phyloP scores from a whole-genome alignment of 2,329 filamentous ascomycete species.

The Colletotrichum eremochloae region DNA sequence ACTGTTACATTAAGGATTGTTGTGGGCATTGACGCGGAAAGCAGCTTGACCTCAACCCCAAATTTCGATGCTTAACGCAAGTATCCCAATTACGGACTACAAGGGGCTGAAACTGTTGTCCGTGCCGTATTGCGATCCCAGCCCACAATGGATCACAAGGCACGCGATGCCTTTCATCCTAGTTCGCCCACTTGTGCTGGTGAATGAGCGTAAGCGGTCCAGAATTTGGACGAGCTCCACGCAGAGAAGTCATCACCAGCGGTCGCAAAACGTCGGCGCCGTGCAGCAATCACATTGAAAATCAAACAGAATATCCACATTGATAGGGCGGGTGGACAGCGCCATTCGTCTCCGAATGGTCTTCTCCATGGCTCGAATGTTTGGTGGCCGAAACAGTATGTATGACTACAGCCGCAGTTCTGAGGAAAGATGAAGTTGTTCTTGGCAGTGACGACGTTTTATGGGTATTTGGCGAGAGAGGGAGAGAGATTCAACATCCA shows the following conservation, averaged over 20 bases:
- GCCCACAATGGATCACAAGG: not conserved
- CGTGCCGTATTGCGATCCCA: not conserved
- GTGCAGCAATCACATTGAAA: not conserved
- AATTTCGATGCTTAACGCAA: not conserved
- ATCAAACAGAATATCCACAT: not conserved
- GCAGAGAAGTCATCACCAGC: not conserved
- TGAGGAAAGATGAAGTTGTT: not conserved
- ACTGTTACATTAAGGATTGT: not conserved
- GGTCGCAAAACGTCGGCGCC: not conserved
- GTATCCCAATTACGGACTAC: not conserved
- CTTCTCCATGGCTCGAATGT: not conserved
- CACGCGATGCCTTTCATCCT: not conserved
- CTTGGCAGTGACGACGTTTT: not conserved
- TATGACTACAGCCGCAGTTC: not conserved
- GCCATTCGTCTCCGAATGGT: not conserved
- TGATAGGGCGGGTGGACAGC: slow-evolving; percentile 13
- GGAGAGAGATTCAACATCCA: not conserved
- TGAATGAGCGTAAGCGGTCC: not conserved
- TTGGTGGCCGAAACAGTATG: not conserved
- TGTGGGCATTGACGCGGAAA: not conserved
- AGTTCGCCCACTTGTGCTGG: not conserved
- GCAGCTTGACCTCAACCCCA: not conserved
- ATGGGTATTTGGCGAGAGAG: not conserved
- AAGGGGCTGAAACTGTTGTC: not conserved
- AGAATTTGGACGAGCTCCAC: not conserved